Evolutionary conservation across 1,284 basidiomycete species (phyloP).

Genomic region (Puccinia hordei): DNA sequence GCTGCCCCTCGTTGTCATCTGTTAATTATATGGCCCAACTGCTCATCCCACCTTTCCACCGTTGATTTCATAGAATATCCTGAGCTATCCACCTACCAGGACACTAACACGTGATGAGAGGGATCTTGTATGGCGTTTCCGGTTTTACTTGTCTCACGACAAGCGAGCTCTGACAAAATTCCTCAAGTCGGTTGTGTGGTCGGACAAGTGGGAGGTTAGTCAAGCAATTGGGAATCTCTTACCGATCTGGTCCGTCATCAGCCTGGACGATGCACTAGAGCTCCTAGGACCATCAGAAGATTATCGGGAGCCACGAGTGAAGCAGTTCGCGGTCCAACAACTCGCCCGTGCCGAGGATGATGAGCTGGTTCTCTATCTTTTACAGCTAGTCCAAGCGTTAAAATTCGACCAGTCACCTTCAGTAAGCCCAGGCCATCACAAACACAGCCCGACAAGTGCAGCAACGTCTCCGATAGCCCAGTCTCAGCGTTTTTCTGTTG

Average conservation of each 20-base stretch:
- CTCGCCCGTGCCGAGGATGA: slow-evolving; percentile 90
- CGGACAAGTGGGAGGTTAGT: slow-evolving; percentile 90
- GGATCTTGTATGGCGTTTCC: slow-evolving; percentile 96
- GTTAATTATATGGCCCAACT: background rate
- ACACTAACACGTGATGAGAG: slow-evolving; percentile 86
- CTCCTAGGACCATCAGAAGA: slow-evolving; percentile 75
- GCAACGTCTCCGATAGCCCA: slow-evolving; percentile 50
- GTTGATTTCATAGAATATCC: slow-evolving; percentile 69
- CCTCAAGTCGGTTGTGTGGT: slow-evolving; percentile 96
- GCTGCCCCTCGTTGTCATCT: background rate
- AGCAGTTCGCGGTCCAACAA: slow-evolving; percentile 90
- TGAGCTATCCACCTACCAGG: slow-evolving; percentile 87
- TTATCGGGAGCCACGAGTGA: slow-evolving; percentile 85
- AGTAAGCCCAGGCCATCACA: slow-evolving; percentile 51
- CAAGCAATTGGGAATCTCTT: slow-evolving; percentile 95
- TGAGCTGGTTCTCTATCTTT: slow-evolving; percentile 87
- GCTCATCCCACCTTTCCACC: background rate
- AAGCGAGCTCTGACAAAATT: slow-evolving; percentile 87
- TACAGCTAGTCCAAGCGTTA: slow-evolving; percentile 95
- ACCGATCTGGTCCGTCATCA: slow-evolving; percentile 95
- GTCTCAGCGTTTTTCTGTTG: slow-evolving; percentile 42
- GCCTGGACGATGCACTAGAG: slow-evolving; percentile 93
- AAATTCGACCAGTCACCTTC: slow-evolving; percentile 71
- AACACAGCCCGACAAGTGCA: slow-evolving; percentile 60
- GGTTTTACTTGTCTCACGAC: slow-evolving; percentile 89